Conservation (phyloP, 1,284 basidiomycete genomes). For the Blastosporella zonata region DNA sequence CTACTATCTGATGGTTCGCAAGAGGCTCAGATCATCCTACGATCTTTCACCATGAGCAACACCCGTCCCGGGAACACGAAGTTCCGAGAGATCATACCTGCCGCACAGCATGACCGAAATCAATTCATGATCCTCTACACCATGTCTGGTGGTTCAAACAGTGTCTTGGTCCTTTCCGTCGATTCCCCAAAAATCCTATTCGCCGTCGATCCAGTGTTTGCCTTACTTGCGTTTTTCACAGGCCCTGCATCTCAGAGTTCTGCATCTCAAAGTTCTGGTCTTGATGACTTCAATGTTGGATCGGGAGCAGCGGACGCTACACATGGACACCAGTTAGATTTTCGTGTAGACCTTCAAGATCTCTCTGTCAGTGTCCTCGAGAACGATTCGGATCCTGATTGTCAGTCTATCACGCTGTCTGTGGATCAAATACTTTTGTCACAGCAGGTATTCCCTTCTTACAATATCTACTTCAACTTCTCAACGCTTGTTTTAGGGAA, state of each 20-base stretch:
- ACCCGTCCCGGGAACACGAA: slow-evolving; percentile 80
- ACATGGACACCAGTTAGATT: slow-evolving; percentile 39
- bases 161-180: slow-evolving; percentile 77
- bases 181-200: slow-evolving; percentile 96
- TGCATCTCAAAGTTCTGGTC: slow-evolving; percentile 20
- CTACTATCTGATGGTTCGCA: slow-evolving; percentile 79
- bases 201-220: slow-evolving; percentile 90
- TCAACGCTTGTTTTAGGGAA: slow-evolving; percentile 46
- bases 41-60: slow-evolving; percentile 91
- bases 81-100: slow-evolving; percentile 95
- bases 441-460: slow-evolving; percentile 65
- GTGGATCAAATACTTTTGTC: slow-evolving; percentile 89
- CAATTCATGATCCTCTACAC: slow-evolving; percentile 96
- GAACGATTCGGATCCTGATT: slow-evolving; percentile 75
- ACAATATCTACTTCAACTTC: slow-evolving; percentile 2
- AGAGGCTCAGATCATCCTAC: slow-evolving; percentile 86
- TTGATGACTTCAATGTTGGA: slow-evolving; percentile 1
- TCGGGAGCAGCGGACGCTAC: slow-evolving; percentile 13
- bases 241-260: too few species aligned
- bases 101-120: slow-evolving; percentile 85
- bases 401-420: slow-evolving; percentile 86
- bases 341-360: slow-evolving; percentile 90
- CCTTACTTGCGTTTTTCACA: slow-evolving; percentile 83
- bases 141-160: slow-evolving; percentile 57
- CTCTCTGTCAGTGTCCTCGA: slow-evolving; percentile 90